Base-by-base conservation (phyloP, 805 yeast species). In the Nakazawaea populi region DNA sequence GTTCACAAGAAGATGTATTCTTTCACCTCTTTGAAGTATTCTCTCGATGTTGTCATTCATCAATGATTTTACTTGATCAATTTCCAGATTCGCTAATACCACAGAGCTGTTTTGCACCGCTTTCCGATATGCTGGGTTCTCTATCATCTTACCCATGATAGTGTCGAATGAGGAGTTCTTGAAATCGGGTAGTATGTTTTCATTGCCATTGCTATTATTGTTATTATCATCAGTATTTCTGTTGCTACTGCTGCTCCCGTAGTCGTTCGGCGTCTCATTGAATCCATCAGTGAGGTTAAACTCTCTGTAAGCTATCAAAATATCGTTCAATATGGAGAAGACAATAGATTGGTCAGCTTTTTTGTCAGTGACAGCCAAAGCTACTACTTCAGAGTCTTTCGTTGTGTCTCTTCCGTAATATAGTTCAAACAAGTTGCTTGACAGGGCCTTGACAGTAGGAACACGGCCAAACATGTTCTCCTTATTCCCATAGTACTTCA, bases 11-110 rank as follows among this genome's bases (percentile, higher is more conserved):
- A 77, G 66, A 56, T 80, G 78, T 52, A 89, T 80, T 48, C 87
- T 76, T 59, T 89, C 96, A 24, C 95, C 96, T 47, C 96, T 76
- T 56, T 80, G 82, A 57, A 89, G 69, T 29, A 89, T 75, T 61
- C 80, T 75, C 58, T 83, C 89, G 49, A 86, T 82, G 59, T 86
- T 87, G 54, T 83, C 87, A 53, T 82, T 76, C 90, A 86, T 84
- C 54, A 86, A 65, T 48, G 77, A 77, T 56, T 84, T 71, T 28
- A 86, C 87, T 60, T 83, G 83, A 49, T 79, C 80, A 24, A 85
- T 74, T 53, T 86, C 90, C 52, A 71, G 75, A 45, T 70, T 74
- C 5, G 76, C 77, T 6, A n/a, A 56, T 12, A 8, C 53, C 42
- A 55, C 61, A 29, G 64, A 51, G 39, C 62, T 69, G 52, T 60